Percentiles rank a stretch among this genome's conserved stretches.
Evolutionary conservation across 495 filamentous ascomycete species (phyloP).

Genomic region (Penicillium herquei): DNA sequence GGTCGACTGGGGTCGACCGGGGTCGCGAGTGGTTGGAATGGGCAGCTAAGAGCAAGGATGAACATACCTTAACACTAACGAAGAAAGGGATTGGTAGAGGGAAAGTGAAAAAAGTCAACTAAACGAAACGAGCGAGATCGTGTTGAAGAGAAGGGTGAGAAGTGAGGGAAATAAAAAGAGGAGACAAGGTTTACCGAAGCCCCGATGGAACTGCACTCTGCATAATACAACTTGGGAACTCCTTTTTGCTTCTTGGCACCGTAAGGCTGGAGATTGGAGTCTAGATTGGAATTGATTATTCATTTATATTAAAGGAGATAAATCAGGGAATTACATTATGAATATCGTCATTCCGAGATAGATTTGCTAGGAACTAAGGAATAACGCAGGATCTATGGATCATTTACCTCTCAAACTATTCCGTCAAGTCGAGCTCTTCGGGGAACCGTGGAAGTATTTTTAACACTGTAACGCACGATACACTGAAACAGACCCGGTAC

Average conservation of each 20-base stretch:
- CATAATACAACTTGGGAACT: background rate
- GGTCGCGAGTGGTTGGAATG: background rate
- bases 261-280: background rate
- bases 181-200: conserved; percentile 19
- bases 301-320: no score
- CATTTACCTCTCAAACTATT: no score
- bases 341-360: no score
- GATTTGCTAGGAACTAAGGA: no score
- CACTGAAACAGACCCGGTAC: no score
- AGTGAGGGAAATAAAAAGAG: conserved; percentile 20
- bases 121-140: background rate
- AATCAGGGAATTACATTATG: no score
- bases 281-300: no score
- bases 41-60: no score
- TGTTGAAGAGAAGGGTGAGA: conserved; percentile 5
- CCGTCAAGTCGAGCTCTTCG: no score
- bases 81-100: background rate
- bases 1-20: background rate
- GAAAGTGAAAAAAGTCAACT: conserved; percentile 3
- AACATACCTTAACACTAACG: background rate
- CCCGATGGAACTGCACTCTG: conserved; percentile 6
- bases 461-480: background rate
- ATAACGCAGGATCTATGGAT: no score
- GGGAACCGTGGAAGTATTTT: background rate
- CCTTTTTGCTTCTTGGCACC: conserved; percentile 4